Base-by-base conservation (phyloP, 2,329 filamentous ascomycete genomes). In the Neocatenulostroma microsporum region DNA sequence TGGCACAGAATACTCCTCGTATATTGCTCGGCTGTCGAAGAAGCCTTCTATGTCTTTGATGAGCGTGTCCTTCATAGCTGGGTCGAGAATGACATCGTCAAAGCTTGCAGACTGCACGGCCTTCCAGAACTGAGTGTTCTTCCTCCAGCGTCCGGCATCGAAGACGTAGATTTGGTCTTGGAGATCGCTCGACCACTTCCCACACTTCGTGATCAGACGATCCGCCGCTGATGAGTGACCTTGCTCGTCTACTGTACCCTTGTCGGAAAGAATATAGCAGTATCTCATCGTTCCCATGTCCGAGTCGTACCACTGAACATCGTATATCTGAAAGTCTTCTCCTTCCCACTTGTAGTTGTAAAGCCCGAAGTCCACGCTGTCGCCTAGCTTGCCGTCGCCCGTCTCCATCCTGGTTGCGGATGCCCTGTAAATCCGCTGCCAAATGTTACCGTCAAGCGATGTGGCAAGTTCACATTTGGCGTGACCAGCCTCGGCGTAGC, bases 101-200 rank as follows among this genome's bases (percentile, higher is more conserved):
- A 78, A 83, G 14, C 62, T 64, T 1, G 73, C 60, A 25, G 70
- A 67, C 49, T 66, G 63, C n/a, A 69, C 59, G 48, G 67, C 75
- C 5, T 68, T 49, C 57, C 67, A 83, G 17, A 83, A 62, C 39
- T 76, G 72, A 3, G 58, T 59, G 50, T 64, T 74, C 59, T 80
- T 81, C 47, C 67, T 58, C 78, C 78, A 83, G 21, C 40, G 62
- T 5, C 76, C 75, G 15, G 67, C 53, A 45, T 83, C 78, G 47
- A 73, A 82, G 0, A 82, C 73, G 62, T 74, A 74, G 19, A 82
- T 68, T 57, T 80, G 74, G 14, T 73, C 61, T 47, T 78, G 75
- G 18, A 80, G 57, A 44, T 76, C 66, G 34, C 57, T 59, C 15
- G 58, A 60, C 72, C 74, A 81, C 17, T 58, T 52, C 0, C 71